A percentile compares a stretch with the other conserved stretches of the same genome.
These are phyloP conservation scores for Calonectria honghensis DNA, from an alignment of 2,329 filamentous ascomycete species.

Conservation along the genomic window DNA sequence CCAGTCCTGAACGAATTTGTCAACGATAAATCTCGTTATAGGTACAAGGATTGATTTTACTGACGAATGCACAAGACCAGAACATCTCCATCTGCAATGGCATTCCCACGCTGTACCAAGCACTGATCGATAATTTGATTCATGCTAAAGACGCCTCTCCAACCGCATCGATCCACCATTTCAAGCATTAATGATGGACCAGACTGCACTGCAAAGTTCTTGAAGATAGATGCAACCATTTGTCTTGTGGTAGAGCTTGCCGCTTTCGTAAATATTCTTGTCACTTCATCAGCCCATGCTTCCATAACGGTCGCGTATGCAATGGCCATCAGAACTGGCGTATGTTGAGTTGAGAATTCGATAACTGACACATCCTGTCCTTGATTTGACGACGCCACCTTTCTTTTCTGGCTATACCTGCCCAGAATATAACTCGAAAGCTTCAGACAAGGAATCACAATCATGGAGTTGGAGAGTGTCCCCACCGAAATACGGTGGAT, in stretches of 20 bases:
- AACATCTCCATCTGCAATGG: not conserved
- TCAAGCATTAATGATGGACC: not conserved
- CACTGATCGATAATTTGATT: not conserved
- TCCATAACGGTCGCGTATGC: not conserved
- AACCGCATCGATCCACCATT: not conserved
- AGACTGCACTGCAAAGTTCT: not conserved
- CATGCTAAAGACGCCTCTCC: not conserved
- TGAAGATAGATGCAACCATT: not conserved
- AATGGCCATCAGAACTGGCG: not conserved
- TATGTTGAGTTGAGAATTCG: slow-evolving; percentile 2
- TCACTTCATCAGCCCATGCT: not conserved
- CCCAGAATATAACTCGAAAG: not conserved
- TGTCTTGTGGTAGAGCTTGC: not conserved
- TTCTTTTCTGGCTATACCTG: not conserved
- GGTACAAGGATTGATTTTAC: not conserved
- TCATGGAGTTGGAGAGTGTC: slow-evolving; percentile 2
- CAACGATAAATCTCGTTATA: not conserved
- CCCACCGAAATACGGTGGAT: not conserved
- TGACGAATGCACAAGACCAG: not conserved
- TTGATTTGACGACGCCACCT: not conserved
- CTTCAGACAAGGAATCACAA: not conserved
- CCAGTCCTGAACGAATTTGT: not conserved
- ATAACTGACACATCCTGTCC: not conserved
- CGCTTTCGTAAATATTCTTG: not conserved
- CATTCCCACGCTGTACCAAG: not conserved